Base-by-base conservation (phyloP, 495 filamentous ascomycete species). In the Achaetomiella virescens region DNA sequence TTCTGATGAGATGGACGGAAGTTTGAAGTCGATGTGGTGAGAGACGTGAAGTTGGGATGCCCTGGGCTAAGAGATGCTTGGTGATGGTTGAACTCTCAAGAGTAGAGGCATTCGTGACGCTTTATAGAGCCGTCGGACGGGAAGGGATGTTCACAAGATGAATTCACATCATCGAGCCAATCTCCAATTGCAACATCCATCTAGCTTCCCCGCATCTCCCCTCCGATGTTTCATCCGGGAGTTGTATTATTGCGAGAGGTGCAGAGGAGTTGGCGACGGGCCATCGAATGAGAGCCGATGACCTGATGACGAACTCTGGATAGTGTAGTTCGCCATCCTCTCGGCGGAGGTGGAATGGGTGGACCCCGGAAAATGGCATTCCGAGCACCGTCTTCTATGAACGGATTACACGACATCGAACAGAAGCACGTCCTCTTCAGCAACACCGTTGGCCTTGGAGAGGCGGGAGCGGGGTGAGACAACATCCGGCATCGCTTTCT, bases 241-340 rank as follows among this genome's bases (percentile, higher is more conserved):
- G 14, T 18, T 17, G 7, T 3, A 9, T 7, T 11, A 37, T 29
- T 24, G 44, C n/a, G 53, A 29, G 9, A 11, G 31, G n/a, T 48
- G 50, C 14, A 38, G 25, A 52, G 38, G 6, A 17, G 20, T 20
- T 3, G 7, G 4, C 12, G 21, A 8, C 0, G 6, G 10, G 20
- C 22, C 9, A 40, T 55, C 52, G 48, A 59, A 55, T 55, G 27
- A 38, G 35, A 14, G 36, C 25, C 14, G 7, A 15, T 31, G 12
- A 14, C 37, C 2, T 22, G 40, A 62, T 62, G 52, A 47, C 60
- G 60, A 62, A 55, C 36, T 56, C 17, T 5, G 2, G 1, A 35
- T 36, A 10, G 17, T 37, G 25, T 29, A 55, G 58, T 42, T 46
- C 55, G 50, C 55, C 14, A 62, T 55, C 21, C n/a, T 15, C 14